Base-by-base conservation (phyloP, 306 rosid species). In the Prunus kanzakura region DNA sequence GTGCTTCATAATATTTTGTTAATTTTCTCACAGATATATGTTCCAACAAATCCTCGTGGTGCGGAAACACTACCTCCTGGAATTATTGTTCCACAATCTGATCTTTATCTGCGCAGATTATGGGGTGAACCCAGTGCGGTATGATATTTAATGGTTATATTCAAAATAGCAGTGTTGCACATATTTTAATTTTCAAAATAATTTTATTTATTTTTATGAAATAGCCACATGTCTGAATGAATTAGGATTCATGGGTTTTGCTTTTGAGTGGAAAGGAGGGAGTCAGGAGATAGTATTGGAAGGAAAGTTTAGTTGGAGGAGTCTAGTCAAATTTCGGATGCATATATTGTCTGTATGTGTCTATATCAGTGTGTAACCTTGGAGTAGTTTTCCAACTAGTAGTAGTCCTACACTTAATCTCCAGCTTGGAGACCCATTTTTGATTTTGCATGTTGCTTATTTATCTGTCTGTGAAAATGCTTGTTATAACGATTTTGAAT, bases 91-190 rank as follows among this genome's bases (percentile, higher is more conserved):
- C 45, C 97, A 62, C 86, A 91, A 80, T 84, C 99, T 77, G 99
- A 96, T 86, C 84, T 92, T 64, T 82, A 91, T 81, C 67, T 89
- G 84, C 96, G 92, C 64, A 87, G 99, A 82, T 78, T 92, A 80
- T 96, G 99, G 99, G 99, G 99, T 60, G 96, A 89, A 30, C 99
- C 99, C 51, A 89, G 85, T 76, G 99, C 92, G 92, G 99, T 92
- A 88, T 86, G 83, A 63, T 79, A 64, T 81, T 19, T 74, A 61
- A 57, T 77, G 61, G 54, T 35, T 70, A 58, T 76, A 32, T 19
- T 74, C 64, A 67, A 76, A 32, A 47, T 32, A 56, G 23, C 27
- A 32, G 43, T 38, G 32, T 12, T 25, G 32, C 25, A 54, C 43
- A 29, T n/a, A 25, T 58, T 46, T 41, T 2, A 29, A 27, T 51